phyloP scores from a whole-genome alignment of 768 basidiomycete species.

The Symmetrospora coprosmae region DNA sequence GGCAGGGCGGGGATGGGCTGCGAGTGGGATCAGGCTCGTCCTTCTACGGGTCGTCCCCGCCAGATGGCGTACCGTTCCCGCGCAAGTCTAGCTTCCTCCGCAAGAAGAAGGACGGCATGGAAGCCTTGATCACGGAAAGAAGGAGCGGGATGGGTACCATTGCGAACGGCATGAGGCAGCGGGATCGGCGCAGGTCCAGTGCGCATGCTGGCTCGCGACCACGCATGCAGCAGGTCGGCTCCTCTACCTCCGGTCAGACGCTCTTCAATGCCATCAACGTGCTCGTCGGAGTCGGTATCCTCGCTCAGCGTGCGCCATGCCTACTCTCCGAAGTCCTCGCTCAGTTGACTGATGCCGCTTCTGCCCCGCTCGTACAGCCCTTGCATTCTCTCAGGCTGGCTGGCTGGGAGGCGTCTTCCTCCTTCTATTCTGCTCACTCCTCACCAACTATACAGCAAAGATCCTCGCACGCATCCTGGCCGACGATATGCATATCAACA shows the following conservation, averaged over 20 bases:
- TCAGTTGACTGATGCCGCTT: neutral
- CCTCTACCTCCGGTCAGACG: conserved; percentile 30
- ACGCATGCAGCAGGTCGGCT: no score
- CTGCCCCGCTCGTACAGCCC: conserved; percentile 18
- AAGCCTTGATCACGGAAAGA: no score
- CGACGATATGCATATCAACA: conserved; percentile 53
- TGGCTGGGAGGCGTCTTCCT: conserved; percentile 67
- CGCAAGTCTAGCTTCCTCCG: neutral
- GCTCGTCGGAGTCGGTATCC: conserved; percentile 30
- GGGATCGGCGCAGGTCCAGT: no score
- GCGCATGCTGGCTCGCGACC: no score
- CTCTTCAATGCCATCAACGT: conserved; percentile 34
- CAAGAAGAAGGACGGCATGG: no score
- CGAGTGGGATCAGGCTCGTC: no score
- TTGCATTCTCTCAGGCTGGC: conserved; percentile 82
- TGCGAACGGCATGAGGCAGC: no score
- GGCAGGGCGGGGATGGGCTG: no score
- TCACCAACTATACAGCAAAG: conserved; percentile 90
- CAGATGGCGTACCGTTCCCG: conserved; percentile 10
- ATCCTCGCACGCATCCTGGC: conserved; percentile 64
- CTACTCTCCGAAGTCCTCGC: neutral
- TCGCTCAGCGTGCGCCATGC: conserved; percentile 25
- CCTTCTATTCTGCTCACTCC: conserved; percentile 57
- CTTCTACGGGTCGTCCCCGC: conserved; percentile 13
- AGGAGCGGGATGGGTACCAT: no score